Base-by-base conservation (phyloP, 495 filamentous ascomycete genomes). In the Jackrogersella minutella region DNA sequence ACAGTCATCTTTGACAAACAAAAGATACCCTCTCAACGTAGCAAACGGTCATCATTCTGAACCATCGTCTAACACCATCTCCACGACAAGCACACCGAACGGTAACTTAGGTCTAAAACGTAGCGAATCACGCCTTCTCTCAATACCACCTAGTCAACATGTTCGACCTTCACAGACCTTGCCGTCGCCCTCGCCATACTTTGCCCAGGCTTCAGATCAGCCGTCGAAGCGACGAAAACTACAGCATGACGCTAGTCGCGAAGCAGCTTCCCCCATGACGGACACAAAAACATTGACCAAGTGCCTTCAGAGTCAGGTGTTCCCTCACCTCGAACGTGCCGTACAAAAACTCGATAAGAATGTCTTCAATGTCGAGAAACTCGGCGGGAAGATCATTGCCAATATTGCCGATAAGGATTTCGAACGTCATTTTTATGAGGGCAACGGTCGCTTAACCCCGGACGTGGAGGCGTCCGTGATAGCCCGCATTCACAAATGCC, bases 251-350 rank as follows among this genome's bases (percentile, higher is more conserved):
- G 22, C 21, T 16, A 13, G 30, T 9, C 13, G 24, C 37, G 31
- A 40, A 7, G 5, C 41, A 16, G 37, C 55, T 13, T 57, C 49
- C 9, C 22, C 56, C 28, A 10, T 33, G n/a, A 40, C 61, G 3
- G 50, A 64, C 2, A 53, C 59, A 1, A 68, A 61, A 5, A 37
- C 66, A 11, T 57, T 73, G 19, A 69, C 61, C 2, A 47, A 57
- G 5, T 79, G 77, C 33, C 41, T 79, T 2, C 58, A 66, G n/a
- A 47, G 24, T 2, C 77, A 79, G 31, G 76, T 79, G 9, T 77
- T 79, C 19, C 76, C 77, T 2, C 73, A 78, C 26, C 41, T 80
- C 11, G 76, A 79, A 7, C 53, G 44, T 2, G 70, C 65, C 0
- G 46, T 67, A 11, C 41, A 43, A 37, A 10, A 46, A 22, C 63